Evolutionary conservation across 257 asterid genomes (phyloP), one percentile per base, ranked within the genome.

Genomic region (Fraxinus americana): DNA sequence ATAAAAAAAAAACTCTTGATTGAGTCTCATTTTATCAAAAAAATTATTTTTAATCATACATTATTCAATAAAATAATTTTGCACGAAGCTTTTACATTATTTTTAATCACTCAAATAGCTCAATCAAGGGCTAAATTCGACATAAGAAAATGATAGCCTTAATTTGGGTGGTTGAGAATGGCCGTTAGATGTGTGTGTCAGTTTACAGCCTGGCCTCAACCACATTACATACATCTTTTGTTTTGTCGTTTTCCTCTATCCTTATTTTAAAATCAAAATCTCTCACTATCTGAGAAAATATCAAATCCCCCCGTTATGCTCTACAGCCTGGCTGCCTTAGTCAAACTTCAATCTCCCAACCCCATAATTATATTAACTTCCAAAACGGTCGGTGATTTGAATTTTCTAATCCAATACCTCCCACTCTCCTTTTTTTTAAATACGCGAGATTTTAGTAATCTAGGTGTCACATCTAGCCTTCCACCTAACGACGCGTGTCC

Each of bases 331-430:
- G 84, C 88, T 87, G 91, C 82, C 87, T 77, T 57, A 79, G 88
- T 87, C 89, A 87, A 89, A 87, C 74, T 81, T 82, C 72, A 66
- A 74, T 80, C 79, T 48, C 81, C 81, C 83, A 81, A 73, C 83
- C 39, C 34, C 30, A 48, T 36, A 23, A 36, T 32, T 76, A 21
- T 73, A 83, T 87, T 90, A 90, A 89, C 97, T 92, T 92, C 97
- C 92, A 89, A 92, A 92, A 89, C 89, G 96, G 92, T 87, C 94
- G 95, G 90, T 87, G 90, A 81, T 90, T 87, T 88, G 79, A 82
- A 83, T 75, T 80, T 80, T 79, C 34, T 73, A 77, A 79, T 76
- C 71, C 45, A 65, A 74, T 81, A 68, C n/a, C 52, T n/a, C 61
- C 67, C 80, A 19, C 29, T 39, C 19, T 3, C 36, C 7, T 34